Evolutionary conservation across 1,284 basidiomycete species (phyloP).

Genomic region (Naganishia liquefaciens): DNA sequence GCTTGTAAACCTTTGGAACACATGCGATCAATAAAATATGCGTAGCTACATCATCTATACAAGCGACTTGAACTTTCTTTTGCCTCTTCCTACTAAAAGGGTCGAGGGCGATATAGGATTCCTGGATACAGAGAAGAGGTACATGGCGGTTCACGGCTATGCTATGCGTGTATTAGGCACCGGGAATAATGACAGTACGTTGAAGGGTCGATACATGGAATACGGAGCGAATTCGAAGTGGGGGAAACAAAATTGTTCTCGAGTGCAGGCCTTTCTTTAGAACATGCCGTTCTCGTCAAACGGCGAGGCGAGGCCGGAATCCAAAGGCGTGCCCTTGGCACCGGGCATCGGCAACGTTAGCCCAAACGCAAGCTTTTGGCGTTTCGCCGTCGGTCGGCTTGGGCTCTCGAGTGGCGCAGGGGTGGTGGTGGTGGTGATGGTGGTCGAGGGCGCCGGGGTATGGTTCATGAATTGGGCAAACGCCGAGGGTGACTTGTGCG

Average conservation of each 20-base stretch:
- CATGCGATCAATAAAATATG: too few species aligned
- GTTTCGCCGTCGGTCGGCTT: conserved; percentile 3
- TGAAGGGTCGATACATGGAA: conserved; percentile 1
- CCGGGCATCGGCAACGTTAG: conserved; percentile 8
- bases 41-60: not conserved
- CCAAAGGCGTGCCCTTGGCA: not conserved
- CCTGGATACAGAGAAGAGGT: conserved; percentile 7
- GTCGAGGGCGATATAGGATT: too few species aligned
- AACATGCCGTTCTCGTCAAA: conserved; percentile 21
- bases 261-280: not conserved
- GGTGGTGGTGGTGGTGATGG: not conserved
- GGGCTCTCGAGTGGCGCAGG: not conserved
- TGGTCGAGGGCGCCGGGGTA: not conserved
- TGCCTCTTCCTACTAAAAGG: not conserved
- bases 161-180: conserved; percentile 15
- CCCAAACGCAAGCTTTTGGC: conserved; percentile 12
- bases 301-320: conserved; percentile 12
- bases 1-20: too few species aligned
- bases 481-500: conserved; percentile 13
- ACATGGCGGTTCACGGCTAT: not conserved
- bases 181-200: not conserved
- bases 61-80: too few species aligned
- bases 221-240: conserved; percentile 14
- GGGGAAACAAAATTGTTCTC: not conserved
- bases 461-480: conserved; percentile 28